Evolutionary conservation across 164 flowering plant genomes (phyloP).

Genomic region (Taxillus chinensis): DNA sequence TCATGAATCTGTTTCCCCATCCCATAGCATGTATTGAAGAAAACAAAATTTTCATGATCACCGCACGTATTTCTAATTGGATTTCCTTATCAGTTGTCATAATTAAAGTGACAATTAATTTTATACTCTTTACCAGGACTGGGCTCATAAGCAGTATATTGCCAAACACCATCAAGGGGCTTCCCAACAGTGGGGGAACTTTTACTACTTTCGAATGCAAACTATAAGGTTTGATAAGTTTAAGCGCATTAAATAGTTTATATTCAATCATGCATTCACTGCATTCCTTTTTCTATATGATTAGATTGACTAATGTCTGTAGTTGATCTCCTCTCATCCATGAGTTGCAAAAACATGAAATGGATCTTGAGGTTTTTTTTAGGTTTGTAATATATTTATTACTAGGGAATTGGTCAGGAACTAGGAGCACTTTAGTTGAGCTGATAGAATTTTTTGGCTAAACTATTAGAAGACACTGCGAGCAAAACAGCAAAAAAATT

Average conservation of each 20-base stretch:
- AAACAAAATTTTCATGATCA: neutral
- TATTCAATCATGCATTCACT: too few species aligned
- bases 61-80: neutral
- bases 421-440: too few species aligned
- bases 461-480: too few species aligned
- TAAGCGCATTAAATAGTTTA: neutral
- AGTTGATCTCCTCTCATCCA: too few species aligned
- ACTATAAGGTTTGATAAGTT: conserved; percentile 64
- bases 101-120: neutral
- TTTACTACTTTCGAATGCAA: conserved; percentile 91
- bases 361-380: too few species aligned
- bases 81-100: neutral
- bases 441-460: too few species aligned
- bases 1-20: neutral
- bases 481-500: too few species aligned
- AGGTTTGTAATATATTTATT: too few species aligned
- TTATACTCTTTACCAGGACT: conserved; percentile 40
- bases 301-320: too few species aligned
- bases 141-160: conserved; percentile 95
- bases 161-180: conserved; percentile 96
- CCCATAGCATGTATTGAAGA: neutral
- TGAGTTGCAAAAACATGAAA: too few species aligned
- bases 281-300: too few species aligned
- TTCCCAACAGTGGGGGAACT: conserved; percentile 99
- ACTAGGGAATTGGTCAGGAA: too few species aligned